Evolutionary conservation across 2,329 filamentous ascomycete genomes (phyloP).

Genomic region (Colletotrichum sp.): DNA sequence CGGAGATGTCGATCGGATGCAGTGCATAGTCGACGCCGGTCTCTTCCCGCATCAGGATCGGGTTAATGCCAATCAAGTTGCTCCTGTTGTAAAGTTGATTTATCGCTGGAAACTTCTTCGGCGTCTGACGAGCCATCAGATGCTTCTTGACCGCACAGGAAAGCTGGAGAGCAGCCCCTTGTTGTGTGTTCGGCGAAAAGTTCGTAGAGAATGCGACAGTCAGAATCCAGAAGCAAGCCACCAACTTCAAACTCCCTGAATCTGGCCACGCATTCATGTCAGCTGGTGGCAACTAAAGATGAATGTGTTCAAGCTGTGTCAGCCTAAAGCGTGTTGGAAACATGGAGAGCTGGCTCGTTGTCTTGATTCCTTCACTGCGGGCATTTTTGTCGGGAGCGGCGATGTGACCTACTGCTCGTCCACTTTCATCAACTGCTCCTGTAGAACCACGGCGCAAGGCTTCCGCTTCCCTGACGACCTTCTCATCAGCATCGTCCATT

Average conservation of each 20-base stretch:
- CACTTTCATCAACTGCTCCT: no score
- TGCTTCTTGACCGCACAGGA: background rate
- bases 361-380: background rate
- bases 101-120: background rate
- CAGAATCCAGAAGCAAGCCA: no score
- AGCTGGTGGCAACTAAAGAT: background rate
- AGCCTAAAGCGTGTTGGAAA: background rate
- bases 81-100: background rate
- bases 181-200: no score
- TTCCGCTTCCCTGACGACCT: no score
- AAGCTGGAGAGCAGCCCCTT: background rate
- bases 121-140: background rate
- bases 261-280: background rate
- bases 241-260: no score
- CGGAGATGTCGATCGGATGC: background rate
- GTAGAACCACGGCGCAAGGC: no score
- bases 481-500: no score
- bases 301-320: background rate
- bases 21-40: background rate
- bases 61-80: background rate
- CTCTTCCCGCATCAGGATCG: background rate
- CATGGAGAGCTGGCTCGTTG: background rate
- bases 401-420: background rate
- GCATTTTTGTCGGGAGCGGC: background rate
- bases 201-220: no score